Evolutionary conservation across 768 basidiomycete genomes (phyloP).

Genomic region (Pholiota conissans): DNA sequence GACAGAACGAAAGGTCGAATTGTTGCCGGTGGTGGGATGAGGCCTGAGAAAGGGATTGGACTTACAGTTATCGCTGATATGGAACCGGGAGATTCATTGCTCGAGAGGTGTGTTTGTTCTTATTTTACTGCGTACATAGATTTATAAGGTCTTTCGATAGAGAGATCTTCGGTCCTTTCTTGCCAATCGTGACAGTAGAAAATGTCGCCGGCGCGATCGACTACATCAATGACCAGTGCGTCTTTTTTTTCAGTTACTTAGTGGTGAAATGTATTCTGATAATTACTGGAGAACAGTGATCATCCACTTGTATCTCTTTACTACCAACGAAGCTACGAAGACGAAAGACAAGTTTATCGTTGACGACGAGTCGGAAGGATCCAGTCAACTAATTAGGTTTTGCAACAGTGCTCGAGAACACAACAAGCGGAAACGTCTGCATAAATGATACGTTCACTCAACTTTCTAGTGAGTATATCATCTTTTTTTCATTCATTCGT

Average conservation of each 20-base stretch:
- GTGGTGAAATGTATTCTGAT: not conserved
- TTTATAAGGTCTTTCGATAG: conserved; percentile 30
- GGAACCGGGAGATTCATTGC: conserved; percentile 50
- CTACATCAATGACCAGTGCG: conserved; percentile 54
- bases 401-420: conserved; percentile 49
- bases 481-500: not conserved
- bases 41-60: conserved; percentile 44
- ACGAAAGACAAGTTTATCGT: conserved; percentile 32
- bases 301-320: conserved; percentile 64
- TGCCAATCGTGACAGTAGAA: conserved; percentile 63
- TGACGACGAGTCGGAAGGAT: not conserved
- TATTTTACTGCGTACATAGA: not conserved
- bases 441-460: conserved; percentile 66
- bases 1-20: conserved; percentile 55
- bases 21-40: conserved; percentile 43
- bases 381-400: not conserved
- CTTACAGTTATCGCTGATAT: conserved; percentile 63
- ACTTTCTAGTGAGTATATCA: conserved; percentile 38
- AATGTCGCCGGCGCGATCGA: conserved; percentile 53
- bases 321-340: conserved; percentile 42
- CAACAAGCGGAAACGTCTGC: conserved; percentile 54
- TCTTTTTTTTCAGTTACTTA: not conserved
- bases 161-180: conserved; percentile 73
- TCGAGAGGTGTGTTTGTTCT: conserved; percentile 51
- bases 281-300: conserved; percentile 36